phyloP scores from a whole-genome alignment of 768 basidiomycete species.

The Lactarius quietus region DNA sequence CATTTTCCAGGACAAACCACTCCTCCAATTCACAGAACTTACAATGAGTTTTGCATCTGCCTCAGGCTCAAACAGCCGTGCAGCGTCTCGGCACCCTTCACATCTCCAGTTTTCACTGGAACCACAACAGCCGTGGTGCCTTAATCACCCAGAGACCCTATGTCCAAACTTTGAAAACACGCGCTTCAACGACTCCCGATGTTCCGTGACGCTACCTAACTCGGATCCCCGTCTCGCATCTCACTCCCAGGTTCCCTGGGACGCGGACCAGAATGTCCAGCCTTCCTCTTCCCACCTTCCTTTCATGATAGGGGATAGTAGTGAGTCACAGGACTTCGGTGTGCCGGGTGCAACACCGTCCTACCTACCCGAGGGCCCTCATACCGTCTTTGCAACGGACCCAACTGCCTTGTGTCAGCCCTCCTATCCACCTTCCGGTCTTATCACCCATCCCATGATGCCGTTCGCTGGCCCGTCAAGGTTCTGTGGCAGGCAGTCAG shows the following conservation, averaged over 20 bases:
- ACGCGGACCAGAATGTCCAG: background rate
- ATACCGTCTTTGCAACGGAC: background rate
- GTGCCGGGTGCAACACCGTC: background rate
- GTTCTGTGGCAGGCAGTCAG: background rate
- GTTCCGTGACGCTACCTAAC: background rate
- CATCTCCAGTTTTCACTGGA: background rate
- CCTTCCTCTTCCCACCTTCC: background rate
- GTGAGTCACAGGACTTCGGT: background rate
- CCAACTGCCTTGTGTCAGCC: background rate
- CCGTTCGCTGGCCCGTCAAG: background rate
- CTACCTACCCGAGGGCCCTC: background rate
- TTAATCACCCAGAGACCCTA: background rate
- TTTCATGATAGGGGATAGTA: background rate
- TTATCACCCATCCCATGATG: background rate
- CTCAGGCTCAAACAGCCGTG: background rate
- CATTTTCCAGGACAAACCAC: background rate
- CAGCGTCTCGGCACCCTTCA: background rate
- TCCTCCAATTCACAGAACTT: background rate
- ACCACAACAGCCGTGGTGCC: background rate
- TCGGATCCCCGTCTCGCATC: background rate
- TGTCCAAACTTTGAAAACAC: background rate
- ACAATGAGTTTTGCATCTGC: constrained; percentile 1
- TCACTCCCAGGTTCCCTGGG: background rate
- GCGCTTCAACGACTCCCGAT: background rate
- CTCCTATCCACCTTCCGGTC: background rate